A percentile compares a stretch with the other conserved stretches of the same genome.
phyloP scores from a whole-genome alignment of 2,329 filamentous ascomycete genomes.

The Ceratocystiopsis sp. region DNA sequence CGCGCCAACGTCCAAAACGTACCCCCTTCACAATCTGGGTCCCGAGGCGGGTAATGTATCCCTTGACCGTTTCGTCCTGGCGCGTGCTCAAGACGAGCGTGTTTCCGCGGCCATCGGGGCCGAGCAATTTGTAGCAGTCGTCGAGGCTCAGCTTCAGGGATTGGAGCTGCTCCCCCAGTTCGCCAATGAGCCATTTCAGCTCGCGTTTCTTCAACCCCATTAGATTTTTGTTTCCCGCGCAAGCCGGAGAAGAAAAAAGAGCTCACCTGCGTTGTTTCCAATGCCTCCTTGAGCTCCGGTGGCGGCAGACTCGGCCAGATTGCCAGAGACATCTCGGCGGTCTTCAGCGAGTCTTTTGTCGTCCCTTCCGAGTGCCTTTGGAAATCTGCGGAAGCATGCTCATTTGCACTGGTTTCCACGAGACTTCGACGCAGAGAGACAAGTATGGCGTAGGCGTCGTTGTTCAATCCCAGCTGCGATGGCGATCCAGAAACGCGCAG shows the following conservation, averaged over 20 bases:
- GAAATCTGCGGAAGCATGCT: too few species aligned
- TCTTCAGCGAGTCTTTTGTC: too few species aligned
- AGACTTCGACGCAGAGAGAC: too few species aligned
- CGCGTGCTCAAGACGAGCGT: constrained; percentile 81
- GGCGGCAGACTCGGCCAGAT: constrained; percentile 39
- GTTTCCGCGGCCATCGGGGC: constrained; percentile 67
- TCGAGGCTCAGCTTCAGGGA: constrained; percentile 52
- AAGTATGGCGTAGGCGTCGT: too few species aligned
- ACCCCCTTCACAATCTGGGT: constrained; percentile 85
- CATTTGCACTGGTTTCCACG: too few species aligned
- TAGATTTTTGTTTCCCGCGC: constrained; percentile 15
- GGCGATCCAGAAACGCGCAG: too few species aligned
- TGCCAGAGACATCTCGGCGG: constrained; percentile 32
- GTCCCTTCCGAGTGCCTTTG: background rate
- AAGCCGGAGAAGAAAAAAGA: background rate
- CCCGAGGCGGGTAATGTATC: constrained; percentile 76
- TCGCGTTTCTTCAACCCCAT: constrained; percentile 27
- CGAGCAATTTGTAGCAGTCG: constrained; percentile 75
- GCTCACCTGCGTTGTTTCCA: constrained; percentile 33
- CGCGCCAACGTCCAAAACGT: constrained; percentile 18
- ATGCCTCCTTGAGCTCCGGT: constrained; percentile 30
- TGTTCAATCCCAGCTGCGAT: too few species aligned
- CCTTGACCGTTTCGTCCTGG: constrained; percentile 80
- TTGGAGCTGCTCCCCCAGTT: constrained; percentile 29
- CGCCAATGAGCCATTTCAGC: constrained; percentile 35